Base-by-base conservation (phyloP, 805 yeast species). In the Wickerhamomyces kurtzmanii region DNA sequence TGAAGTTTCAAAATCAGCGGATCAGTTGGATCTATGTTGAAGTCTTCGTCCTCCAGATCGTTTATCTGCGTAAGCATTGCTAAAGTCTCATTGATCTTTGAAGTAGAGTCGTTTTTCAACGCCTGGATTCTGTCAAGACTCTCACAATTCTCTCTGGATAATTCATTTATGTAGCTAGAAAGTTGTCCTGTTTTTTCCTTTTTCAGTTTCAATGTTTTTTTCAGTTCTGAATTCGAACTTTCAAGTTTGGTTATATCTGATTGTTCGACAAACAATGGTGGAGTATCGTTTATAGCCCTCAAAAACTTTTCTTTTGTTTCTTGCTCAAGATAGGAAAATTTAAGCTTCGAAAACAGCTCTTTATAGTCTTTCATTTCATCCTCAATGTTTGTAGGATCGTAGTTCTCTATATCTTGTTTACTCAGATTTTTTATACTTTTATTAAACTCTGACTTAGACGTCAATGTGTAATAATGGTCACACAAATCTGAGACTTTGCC, bases 301-400 rank as follows among this genome's bases (percentile, higher is more conserved):
- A 80, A 52, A 48, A 80, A 79, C 47, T 70, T 67, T 37, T 77
- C 82, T 36, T 80, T 69, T 4, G 85, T 66, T 36, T 77, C 86
- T 41, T 77, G 81, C 45, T 80, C 89, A 23, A 77, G 47, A 43
- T 74, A 80, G 31, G 75, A 66, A 36, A 75, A 75, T 40, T 75
- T 74, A 23, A 78, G 54, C 32, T 75, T 65, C 12, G 68, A 63
- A 33, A 69, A 68, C 15, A 64, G 43, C 36, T 61, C 61, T 32
- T 58, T 56, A 31, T 59, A 59, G 23, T 45, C 40, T 12, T 43
- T 31, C 7, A 65, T 46, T n/a, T 62, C 60, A 1, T 54, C 57
- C 13, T 51, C 48, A 4, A 62, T 36, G 1, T 40, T 31, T 6
- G 31, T 40, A 5, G 69, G 68, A 24, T 53, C 48, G 7, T 29